Evolutionary conservation across 441 rosid genomes (phyloP).

Genomic region (Populus trichocarpa): DNA sequence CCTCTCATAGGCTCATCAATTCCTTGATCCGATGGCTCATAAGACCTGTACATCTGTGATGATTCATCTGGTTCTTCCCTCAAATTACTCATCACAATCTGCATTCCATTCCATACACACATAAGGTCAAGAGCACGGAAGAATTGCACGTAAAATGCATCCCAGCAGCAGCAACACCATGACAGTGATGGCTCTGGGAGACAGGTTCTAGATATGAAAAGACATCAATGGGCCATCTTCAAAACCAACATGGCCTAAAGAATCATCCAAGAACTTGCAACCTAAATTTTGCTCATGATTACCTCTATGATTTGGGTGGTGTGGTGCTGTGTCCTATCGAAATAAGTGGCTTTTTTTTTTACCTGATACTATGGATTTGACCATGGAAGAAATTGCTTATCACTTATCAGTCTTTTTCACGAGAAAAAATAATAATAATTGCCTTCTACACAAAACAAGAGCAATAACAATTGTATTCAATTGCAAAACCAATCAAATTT

Average conservation of each 20-base stretch:
- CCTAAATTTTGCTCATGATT: background rate
- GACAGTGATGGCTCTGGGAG: background rate
- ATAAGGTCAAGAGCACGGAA: background rate
- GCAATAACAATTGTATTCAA: background rate
- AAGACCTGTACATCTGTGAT: slow-evolving; percentile 11
- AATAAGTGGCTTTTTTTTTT: background rate
- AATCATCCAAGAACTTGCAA: background rate
- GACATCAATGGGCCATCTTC: slow-evolving; percentile 3
- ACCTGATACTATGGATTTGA: background rate
- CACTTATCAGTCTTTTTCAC: too few relatives aligned
- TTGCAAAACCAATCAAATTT: background rate
- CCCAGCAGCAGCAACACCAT: background rate
- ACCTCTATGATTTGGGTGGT: background rate
- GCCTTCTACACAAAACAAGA: background rate
- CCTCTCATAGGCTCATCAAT: slow-evolving; percentile 48
- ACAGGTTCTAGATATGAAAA: slow-evolving; percentile 1
- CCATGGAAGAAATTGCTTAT: background rate
- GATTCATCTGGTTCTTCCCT: slow-evolving; percentile 38
- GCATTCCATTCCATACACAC: background rate
- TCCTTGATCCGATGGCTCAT: slow-evolving; percentile 38
- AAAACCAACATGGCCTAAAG: background rate
- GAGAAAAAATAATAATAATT: too few relatives aligned
- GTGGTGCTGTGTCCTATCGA: background rate
- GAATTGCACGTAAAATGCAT: background rate
- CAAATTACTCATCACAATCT: slow-evolving; percentile 59